phyloP scores from a whole-genome alignment of 306 rosid genomes.

The Argentina anserina region DNA sequence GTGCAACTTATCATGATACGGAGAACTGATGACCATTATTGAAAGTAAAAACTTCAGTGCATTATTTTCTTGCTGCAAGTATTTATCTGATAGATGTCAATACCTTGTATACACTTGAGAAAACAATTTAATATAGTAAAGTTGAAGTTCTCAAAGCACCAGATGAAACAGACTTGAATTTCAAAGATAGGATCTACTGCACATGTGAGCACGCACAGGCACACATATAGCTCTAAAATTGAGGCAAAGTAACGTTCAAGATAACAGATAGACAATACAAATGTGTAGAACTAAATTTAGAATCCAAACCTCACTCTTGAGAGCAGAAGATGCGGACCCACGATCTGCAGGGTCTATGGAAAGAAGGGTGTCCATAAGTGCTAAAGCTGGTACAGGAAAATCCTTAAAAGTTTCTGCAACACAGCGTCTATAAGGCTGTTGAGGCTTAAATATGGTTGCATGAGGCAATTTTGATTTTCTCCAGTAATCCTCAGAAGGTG shows the following conservation, averaged over 20 bases:
- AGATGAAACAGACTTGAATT: background rate
- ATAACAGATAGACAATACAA: background rate
- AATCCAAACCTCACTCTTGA: conserved; percentile 66
- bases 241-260: background rate
- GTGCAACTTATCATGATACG: background rate
- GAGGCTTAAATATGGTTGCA: conserved; percentile 94
- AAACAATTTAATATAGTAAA: background rate
- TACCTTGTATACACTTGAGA: background rate
- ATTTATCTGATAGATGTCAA: background rate
- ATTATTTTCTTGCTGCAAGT: background rate
- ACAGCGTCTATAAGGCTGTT: conserved; percentile 80
- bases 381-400: conserved; percentile 75
- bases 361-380: conserved; percentile 66
- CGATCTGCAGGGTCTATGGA: conserved; percentile 93
- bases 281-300: conserved; percentile 1
- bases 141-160: background rate
- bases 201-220: background rate
- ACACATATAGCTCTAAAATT: background rate
- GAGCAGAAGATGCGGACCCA: conserved; percentile 77
- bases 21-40: background rate
- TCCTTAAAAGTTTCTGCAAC: conserved; percentile 86
- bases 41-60: background rate
- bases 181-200: background rate
- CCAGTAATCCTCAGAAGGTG: conserved; percentile 93
- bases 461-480: conserved; percentile 92